These are phyloP conservation scores for Metroxylon sagu DNA, from an alignment of 176 grass and related monocot species.

Conservation along the genomic window DNA sequence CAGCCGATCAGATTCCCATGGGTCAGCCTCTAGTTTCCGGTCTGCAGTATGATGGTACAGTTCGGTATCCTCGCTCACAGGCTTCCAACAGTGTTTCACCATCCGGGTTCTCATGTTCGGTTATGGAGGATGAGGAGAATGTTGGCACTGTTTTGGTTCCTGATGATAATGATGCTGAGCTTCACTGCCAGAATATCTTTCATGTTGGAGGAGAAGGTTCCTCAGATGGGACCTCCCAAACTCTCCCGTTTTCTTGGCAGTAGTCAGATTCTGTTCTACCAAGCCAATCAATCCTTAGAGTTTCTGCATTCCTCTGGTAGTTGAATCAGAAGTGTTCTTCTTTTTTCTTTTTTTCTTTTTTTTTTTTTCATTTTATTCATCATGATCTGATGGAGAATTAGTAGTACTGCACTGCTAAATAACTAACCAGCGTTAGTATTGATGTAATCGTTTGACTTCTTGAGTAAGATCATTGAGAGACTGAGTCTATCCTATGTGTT, in stretches of 20 bases:
- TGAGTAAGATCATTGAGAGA: too few relatives aligned
- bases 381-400: too few relatives aligned
- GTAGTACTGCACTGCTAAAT: too few relatives aligned
- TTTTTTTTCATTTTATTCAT: too few relatives aligned
- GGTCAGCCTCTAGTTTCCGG: slow-evolving; percentile 12
- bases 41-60: slow-evolving; percentile 11
- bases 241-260: slow-evolving; percentile 41
- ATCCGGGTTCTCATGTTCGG: background rate
- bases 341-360: too few relatives aligned
- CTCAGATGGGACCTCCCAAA: slow-evolving; percentile 21
- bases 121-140: slow-evolving; percentile 5
- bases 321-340: too few relatives aligned
- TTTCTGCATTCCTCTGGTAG: too few relatives aligned
- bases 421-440: too few relatives aligned
- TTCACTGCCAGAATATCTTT: slow-evolving; percentile 17
- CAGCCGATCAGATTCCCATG: slow-evolving; percentile 9
- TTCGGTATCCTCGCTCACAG: background rate
- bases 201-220: slow-evolving; percentile 14
- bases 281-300: too few relatives aligned
- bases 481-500: too few relatives aligned
- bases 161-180: background rate
- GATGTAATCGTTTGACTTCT: too few relatives aligned
- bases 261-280: background rate
- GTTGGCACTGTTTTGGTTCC: background rate
- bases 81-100: background rate